Base-by-base conservation (phyloP, 768 basidiomycete species). In the Clitopilus hobsonii region DNA sequence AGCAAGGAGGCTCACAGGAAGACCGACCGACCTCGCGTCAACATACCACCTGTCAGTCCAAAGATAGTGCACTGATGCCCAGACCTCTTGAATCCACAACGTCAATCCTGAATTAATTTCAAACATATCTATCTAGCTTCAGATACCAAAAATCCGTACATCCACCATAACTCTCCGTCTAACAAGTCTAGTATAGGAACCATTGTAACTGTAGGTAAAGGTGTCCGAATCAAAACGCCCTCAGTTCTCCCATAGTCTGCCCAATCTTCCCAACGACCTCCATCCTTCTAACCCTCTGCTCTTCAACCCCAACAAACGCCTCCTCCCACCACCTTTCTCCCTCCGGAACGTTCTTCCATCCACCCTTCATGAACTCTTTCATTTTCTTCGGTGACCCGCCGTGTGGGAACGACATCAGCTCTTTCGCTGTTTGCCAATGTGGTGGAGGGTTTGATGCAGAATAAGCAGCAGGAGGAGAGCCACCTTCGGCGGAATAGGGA, bases 281-380 rank as follows among this genome's bases (percentile, higher is more conserved):
- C 28, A 70, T 69, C 50, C 58, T 67, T 58, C 57, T 61, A 54
- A 75, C 68, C 57, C 64, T 68, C 57, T 64, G 67, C 59, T 85
- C 83, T 10, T 78, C 65, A n/a, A 66, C 66, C 6, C 72, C 77
- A 3, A 72, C 75, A 28, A 89, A 70, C 28, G 85, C 83, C 10
- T 67, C 63, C 36, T 88, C 84, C 87, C 88, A 90, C 85, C 85
- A 90, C 52, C 84, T 72, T 66, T 82, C 78, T 18, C 61, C 74
- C 61, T 78, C 77, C 0, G 82, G 80, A 1, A 83, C 74, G 5
- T 81, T 76, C 28, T 75, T 74, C 89, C 89, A 91, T 16, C 80
- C 81, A 8, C 83, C 81, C 16, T 68, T 70, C 45, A 83, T 67
- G 48, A 89, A 78, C 52, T 71, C 69, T 30, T 63, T 72, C 60